A percentile compares a stretch with the other conserved stretches of the same genome.
Evolutionary conservation across 73 alveolate genomes (phyloP).

Genomic region (Paramecium sonneborni): DNA sequence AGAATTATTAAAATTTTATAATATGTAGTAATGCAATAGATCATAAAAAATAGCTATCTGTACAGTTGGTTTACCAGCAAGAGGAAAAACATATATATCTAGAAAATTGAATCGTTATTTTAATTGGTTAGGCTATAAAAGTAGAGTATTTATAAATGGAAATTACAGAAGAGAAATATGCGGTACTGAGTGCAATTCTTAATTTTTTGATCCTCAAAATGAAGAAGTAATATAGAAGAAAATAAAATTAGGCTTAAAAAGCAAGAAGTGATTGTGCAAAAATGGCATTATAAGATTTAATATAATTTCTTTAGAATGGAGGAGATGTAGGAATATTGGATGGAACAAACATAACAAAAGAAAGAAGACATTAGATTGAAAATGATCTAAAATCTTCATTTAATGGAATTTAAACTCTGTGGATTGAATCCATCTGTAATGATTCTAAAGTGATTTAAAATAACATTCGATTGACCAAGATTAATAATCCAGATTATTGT

Average conservation of each 20-base stretch:
- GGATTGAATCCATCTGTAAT: constrained; percentile 66
- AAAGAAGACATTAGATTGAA: constrained; percentile 55
- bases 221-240: not conserved
- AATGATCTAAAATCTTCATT: not conserved
- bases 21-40: constrained; percentile 19
- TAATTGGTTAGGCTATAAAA: constrained; percentile 69
- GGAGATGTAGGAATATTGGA: constrained; percentile 66
- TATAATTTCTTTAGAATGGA: constrained; percentile 16
- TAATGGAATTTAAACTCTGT: constrained; percentile 50
- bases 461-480: constrained; percentile 59
- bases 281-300: constrained; percentile 48
- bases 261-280: not conserved
- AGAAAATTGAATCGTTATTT: constrained; percentile 66
- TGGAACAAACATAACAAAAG: constrained; percentile 65
- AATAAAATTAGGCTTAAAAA: not conserved
- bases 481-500: constrained; percentile 47
- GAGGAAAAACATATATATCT: constrained; percentile 70
- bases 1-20: constrained; percentile 7
- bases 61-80: constrained; percentile 73
- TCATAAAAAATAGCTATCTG: constrained; percentile 20
- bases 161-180: constrained; percentile 63
- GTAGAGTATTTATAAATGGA: constrained; percentile 57
- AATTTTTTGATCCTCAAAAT: constrained; percentile 24
- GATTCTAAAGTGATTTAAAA: constrained; percentile 55
- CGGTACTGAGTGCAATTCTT: constrained; percentile 22